Evolutionary conservation across 257 asterid species (phyloP).

Genomic region (Przewalskia tangutica): DNA sequence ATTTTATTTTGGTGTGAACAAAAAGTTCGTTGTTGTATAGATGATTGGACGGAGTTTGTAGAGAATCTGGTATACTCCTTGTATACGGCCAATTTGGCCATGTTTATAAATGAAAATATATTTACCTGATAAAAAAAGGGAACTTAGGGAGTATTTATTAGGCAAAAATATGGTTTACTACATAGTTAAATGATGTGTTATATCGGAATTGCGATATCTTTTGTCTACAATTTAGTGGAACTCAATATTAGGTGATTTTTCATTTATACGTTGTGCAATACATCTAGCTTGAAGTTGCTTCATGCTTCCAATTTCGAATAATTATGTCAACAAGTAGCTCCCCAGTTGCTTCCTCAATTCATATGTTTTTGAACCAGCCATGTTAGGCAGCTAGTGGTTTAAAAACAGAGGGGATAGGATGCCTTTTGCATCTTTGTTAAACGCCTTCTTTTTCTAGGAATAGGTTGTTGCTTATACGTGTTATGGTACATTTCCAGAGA

Average conservation of each 20-base stretch:
- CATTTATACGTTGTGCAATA: background rate
- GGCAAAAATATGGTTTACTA: background rate
- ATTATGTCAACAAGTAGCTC: background rate
- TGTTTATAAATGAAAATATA: too few species aligned
- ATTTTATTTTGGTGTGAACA: too few species aligned
- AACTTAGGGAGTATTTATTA: background rate
- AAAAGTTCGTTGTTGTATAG: too few species aligned
- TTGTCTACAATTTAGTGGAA: background rate
- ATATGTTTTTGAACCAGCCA: background rate
- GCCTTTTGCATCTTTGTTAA: background rate
- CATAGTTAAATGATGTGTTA: background rate
- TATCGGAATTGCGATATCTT: background rate
- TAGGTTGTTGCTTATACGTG: background rate
- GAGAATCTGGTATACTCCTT: too few species aligned
- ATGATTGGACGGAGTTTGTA: too few species aligned
- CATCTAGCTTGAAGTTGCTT: background rate
- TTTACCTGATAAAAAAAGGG: background rate
- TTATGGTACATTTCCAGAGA: background rate
- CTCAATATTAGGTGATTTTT: background rate
- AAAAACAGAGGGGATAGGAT: background rate
- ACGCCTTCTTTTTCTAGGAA: background rate
- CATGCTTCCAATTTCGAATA: background rate
- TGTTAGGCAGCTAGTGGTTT: background rate
- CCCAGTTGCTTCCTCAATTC: background rate
- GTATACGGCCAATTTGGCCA: too few species aligned